Evolutionary conservation across 495 filamentous ascomycete species (phyloP), one percentile per base, ranked within the genome.

Genomic region (Podospora didyma): DNA sequence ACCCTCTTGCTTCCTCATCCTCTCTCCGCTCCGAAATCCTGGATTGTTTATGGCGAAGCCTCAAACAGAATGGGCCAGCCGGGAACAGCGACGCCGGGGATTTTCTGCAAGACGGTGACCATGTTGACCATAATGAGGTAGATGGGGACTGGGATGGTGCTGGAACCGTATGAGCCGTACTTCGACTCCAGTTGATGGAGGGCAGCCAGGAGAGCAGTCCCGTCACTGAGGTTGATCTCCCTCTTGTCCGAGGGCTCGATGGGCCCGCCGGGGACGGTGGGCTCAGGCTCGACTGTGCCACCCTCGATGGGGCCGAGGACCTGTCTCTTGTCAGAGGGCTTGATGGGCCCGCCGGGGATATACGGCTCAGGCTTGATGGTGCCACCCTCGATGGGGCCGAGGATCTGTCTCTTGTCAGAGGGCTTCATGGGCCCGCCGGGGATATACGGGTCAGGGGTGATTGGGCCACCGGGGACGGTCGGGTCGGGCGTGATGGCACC

Each of bases 401-500:
- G 35, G 20, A 20, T 41, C 49, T 49, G 39, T 35, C 16, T 7
- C 56, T 35, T 54, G 21, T 61, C 46, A 7, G 37, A 42, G 16
- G 57, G 53, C 41, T 54, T 46, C 9, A 37, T 37, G 34, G 34
- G 7, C 10, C 46, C 48, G 22, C 48, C 48, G 9, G 48, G 24
- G 28, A 31, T 50, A 9, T 11, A 7, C 3, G 22, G 22, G 26
- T 31, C 26, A 3, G 26, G 26, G 4, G 3, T 46, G 69, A 68
- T 51, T 6, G 64, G 60, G 2, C 62, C 66, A 12, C 71, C 71
- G 14, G 69, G 69, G 7, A 62, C 47, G 16, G 61, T 58, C 22
- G 68, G 63, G 54, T 70, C 66, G 19, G 71, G 71, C 21, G n/a
- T 54, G 69, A 68, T 53, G 10, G 62, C 55, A 3, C 61, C 69